Evolutionary conservation across 2,329 filamentous ascomycete species (phyloP).

Genomic region (Penicillium sp.): DNA sequence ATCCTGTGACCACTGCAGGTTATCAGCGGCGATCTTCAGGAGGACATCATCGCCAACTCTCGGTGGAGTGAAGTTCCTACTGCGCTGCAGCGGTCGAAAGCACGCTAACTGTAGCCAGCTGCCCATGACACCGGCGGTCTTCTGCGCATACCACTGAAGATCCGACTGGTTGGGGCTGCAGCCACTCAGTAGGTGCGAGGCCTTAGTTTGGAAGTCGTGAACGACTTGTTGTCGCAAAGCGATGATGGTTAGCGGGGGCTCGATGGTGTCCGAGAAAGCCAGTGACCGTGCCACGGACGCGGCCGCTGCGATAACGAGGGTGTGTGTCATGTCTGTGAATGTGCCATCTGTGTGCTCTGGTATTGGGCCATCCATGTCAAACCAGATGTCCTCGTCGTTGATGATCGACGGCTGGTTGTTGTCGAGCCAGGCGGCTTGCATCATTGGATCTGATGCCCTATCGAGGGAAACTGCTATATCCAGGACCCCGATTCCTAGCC

Average conservation of each 20-base stretch:
- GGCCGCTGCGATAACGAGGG: slow-evolving; percentile 24
- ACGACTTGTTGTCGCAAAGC: slow-evolving; percentile 26
- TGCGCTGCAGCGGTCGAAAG: slow-evolving; percentile 29
- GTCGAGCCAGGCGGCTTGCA: slow-evolving; percentile 30
- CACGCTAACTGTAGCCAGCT: slow-evolving; percentile 29
- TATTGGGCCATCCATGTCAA: slow-evolving; percentile 21
- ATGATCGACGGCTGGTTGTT: slow-evolving; percentile 27
- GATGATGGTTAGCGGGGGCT: slow-evolving; percentile 24
- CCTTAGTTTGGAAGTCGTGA: slow-evolving; percentile 25
- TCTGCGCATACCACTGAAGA: slow-evolving; percentile 29
- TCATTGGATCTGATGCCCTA: slow-evolving; percentile 35
- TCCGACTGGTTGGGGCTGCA: slow-evolving; percentile 20
- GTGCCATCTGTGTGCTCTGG: slow-evolving; percentile 16
- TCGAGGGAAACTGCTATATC: slow-evolving; percentile 31
- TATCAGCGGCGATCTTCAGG: slow-evolving; percentile 26
- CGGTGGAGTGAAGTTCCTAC: slow-evolving; percentile 24
- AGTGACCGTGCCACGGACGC: slow-evolving; percentile 24
- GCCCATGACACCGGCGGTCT: slow-evolving; percentile 21
- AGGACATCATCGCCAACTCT: slow-evolving; percentile 23
- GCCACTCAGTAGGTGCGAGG: slow-evolving; percentile 19
- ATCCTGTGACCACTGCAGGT: slow-evolving; percentile 22
- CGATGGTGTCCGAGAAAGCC: slow-evolving; percentile 25
- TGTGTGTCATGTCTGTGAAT: slow-evolving; percentile 32
- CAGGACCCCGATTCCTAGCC: slow-evolving; percentile 30
- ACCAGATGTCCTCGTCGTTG: slow-evolving; percentile 31